Evolutionary conservation across 805 yeast species (phyloP).

Genomic region (Wickerhamomyces strasburgensis): DNA sequence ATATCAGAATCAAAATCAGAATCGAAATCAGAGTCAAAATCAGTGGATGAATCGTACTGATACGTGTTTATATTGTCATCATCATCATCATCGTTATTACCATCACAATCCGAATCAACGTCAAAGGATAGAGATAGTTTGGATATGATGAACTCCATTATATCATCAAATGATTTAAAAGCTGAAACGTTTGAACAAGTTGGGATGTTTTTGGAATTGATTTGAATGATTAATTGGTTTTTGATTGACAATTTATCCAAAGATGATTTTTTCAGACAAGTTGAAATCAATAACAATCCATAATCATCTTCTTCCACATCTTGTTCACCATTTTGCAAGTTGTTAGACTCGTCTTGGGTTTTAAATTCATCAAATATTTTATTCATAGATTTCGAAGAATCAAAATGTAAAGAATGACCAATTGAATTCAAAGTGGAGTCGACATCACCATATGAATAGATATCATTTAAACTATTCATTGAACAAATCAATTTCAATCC

Average conservation of each 20-base stretch:
- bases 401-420: background rate
- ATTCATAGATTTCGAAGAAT: background rate
- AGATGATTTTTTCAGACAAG: slow-evolving; percentile 1
- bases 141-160: slow-evolving; percentile 22
- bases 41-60: slow-evolving; percentile 1
- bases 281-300: slow-evolving; percentile 16
- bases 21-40: slow-evolving; percentile 13
- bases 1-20: slow-evolving; percentile 15
- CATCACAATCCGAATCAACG: slow-evolving; percentile 6
- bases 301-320: slow-evolving; percentile 3
- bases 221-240: slow-evolving; percentile 14
- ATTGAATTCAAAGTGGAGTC: background rate
- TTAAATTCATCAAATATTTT: background rate
- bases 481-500: slow-evolving; percentile 14
- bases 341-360: too few relatives aligned
- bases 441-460: slow-evolving; percentile 5
- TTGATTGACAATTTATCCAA: slow-evolving; percentile 9
- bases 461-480: slow-evolving; percentile 4
- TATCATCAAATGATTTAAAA: slow-evolving; percentile 20
- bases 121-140: slow-evolving; percentile 2
- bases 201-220: slow-evolving; percentile 4
- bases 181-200: slow-evolving; percentile 1
- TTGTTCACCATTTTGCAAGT: background rate
- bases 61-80: slow-evolving; percentile 6
- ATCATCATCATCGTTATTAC: slow-evolving; percentile 9